A percentile compares a stretch with the other conserved stretches of the same genome.
Evolutionary conservation across 257 asterid species (phyloP).

Genomic region (Forsythia suspensa): DNA sequence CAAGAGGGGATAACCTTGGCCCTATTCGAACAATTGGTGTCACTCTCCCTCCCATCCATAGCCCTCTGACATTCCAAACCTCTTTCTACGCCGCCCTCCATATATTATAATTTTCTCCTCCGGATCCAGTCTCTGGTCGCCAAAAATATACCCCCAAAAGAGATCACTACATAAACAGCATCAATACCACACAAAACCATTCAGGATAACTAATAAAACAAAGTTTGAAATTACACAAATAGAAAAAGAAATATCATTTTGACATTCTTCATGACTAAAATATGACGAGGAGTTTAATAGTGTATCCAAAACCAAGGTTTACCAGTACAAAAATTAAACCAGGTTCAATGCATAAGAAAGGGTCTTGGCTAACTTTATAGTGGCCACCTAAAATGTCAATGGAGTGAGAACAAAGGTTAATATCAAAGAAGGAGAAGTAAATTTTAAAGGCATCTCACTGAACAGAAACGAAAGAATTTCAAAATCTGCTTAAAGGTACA

Average conservation of each 20-base stretch:
- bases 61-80: conserved; percentile 84
- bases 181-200: background rate
- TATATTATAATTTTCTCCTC: conserved; percentile 66
- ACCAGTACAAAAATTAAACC: conserved; percentile 22
- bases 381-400: conserved; percentile 4
- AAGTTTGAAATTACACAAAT: background rate
- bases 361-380: background rate
- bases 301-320: background rate
- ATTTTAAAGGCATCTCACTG: conserved; percentile 18
- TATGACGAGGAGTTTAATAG: background rate
- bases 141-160: conserved; percentile 6
- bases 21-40: conserved; percentile 42
- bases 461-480: conserved; percentile 19
- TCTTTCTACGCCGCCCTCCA: conserved; percentile 77
- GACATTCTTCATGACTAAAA: conserved; percentile 9
- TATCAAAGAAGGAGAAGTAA: conserved; percentile 1
- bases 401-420: conserved; percentile 10
- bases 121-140: conserved; percentile 84
- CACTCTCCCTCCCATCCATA: conserved; percentile 86
- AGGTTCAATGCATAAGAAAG: conserved; percentile 16
- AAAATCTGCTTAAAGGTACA: conserved; percentile 12
- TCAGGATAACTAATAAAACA: background rate
- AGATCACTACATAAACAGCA: background rate
- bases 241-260: background rate
- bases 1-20: conserved; percentile 71